These are phyloP conservation scores for Macrophomina pseudophaseolina DNA, from an alignment of 2,329 filamentous ascomycete species.

Conservation along the genomic window DNA sequence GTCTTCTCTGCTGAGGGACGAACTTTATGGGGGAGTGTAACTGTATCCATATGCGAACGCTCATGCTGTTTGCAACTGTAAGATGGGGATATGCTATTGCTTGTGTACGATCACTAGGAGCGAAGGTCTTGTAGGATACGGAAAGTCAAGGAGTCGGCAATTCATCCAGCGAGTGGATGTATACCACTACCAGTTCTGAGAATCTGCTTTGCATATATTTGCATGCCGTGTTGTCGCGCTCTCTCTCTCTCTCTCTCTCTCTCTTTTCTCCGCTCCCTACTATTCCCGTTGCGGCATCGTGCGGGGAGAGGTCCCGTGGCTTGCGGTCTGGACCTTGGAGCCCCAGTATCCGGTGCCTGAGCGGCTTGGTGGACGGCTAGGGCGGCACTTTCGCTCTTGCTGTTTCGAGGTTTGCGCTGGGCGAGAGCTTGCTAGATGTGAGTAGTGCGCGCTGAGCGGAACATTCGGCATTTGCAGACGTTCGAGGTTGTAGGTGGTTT, in stretches of 20 bases:
- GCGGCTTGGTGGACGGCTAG: not conserved
- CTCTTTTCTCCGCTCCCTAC: not conserved
- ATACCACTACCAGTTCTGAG: no score
- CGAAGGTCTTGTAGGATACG: not conserved
- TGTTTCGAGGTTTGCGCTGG: not conserved
- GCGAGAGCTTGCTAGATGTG: not conserved
- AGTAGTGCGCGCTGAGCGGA: not conserved
- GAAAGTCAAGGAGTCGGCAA: not conserved
- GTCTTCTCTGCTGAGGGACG: not conserved
- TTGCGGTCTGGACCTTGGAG: not conserved
- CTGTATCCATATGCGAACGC: not conserved
- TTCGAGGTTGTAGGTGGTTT: conserved; percentile 2
- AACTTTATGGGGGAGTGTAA: not conserved
- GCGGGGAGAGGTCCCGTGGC: not conserved
- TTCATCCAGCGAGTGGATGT: no score
- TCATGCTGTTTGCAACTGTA: not conserved
- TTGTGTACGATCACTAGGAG: not conserved
- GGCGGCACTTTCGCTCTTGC: not conserved
- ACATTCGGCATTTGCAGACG: conserved; percentile 10
- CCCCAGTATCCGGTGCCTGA: not conserved
- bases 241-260: not conserved
- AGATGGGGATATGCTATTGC: not conserved
- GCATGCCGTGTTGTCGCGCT: no score
- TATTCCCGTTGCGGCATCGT: not conserved
- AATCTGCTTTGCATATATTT: no score